Percentiles rank a stretch among this genome's conserved stretches.
Conservation (phyloP, 441 rosid genomes). For the Erysimum cheiri region DNA sequence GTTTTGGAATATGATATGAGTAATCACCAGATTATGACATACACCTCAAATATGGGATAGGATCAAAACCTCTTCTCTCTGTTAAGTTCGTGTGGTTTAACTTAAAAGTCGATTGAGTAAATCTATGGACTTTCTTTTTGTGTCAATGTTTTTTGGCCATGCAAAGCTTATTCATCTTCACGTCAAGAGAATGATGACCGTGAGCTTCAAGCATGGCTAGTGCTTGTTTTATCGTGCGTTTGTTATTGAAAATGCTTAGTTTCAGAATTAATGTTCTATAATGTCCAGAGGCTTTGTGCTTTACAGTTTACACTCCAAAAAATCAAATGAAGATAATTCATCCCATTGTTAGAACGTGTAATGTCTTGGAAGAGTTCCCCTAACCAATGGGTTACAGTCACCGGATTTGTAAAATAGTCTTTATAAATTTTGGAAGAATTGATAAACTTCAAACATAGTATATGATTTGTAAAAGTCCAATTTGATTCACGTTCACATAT, state of each 20-base stretch:
- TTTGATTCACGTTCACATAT: no score
- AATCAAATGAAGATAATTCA: no score
- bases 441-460: not conserved
- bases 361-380: not conserved
- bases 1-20: constrained; percentile 30
- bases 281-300: not conserved
- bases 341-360: not conserved
- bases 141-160: not conserved
- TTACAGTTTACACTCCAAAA: no score
- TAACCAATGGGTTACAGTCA: not conserved
- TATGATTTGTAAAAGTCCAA: not conserved
- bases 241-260: not conserved
- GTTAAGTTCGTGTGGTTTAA: constrained; percentile 16
- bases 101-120: constrained; percentile 19
- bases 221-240: not conserved
- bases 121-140: constrained; percentile 1
- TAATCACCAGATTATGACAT: not conserved
- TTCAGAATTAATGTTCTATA: not conserved
- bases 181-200: not conserved
- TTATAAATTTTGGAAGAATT: no score
- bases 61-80: constrained; percentile 20
- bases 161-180: not conserved
- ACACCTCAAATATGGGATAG: constrained; percentile 15
- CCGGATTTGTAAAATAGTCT: not conserved
- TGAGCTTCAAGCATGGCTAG: not conserved